These are phyloP conservation scores for Sporothrix pseudoabietina DNA, from an alignment of 2,329 filamentous ascomycete species.

Conservation along the genomic window DNA sequence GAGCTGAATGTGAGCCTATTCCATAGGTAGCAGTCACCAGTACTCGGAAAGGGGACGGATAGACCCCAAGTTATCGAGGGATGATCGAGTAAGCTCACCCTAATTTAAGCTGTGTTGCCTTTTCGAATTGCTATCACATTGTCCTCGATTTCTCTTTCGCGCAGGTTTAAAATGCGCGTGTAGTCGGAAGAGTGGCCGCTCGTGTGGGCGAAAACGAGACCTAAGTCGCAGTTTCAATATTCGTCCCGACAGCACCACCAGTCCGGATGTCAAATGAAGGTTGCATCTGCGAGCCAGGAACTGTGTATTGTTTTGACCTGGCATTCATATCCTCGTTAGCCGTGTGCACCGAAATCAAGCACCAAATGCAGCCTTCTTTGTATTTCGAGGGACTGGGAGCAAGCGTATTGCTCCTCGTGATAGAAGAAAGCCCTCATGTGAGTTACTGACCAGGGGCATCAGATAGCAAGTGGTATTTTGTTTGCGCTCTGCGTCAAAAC, in stretches of 20 bases:
- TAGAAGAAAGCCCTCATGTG: not conserved
- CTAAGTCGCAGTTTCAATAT: not conserved
- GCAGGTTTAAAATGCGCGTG: not conserved
- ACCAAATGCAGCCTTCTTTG: not conserved
- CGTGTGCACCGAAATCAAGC: not conserved
- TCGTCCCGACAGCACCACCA: not conserved
- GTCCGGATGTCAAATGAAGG: not conserved
- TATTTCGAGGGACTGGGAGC: not conserved
- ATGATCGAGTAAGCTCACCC: not conserved
- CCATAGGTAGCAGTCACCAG: too few species aligned
- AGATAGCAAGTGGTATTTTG: not conserved
- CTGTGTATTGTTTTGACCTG: not conserved
- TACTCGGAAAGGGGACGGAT: too few species aligned
- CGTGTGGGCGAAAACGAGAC: not conserved
- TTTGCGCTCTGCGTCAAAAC: not conserved
- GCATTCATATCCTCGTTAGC: not conserved
- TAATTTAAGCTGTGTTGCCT: not conserved
- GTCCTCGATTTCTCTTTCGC: not conserved
- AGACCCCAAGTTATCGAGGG: too few species aligned
- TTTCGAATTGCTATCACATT: not conserved
- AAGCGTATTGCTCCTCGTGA: not conserved
- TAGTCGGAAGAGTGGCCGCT: not conserved
- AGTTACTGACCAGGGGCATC: not conserved
- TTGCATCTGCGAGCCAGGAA: not conserved
- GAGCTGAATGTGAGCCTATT: too few species aligned